phyloP scores from a whole-genome alignment of 805 yeast species.

The Helenozyma rhizophorensis region DNA sequence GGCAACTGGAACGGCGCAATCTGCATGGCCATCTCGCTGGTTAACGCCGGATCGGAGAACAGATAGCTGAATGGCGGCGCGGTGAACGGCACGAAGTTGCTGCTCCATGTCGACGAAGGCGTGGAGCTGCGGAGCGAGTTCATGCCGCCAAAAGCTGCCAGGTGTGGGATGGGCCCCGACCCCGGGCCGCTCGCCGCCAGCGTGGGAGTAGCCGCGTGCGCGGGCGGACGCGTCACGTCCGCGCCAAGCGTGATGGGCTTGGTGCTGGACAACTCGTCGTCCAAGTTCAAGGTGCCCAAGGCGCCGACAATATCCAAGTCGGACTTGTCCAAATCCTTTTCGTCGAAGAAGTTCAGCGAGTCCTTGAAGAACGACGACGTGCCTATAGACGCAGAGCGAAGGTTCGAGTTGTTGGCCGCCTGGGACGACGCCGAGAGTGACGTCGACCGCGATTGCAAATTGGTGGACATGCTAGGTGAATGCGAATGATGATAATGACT shows the following conservation, averaged over 20 bases:
- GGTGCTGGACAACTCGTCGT: constrained; percentile 25
- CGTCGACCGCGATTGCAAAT: constrained; percentile 20
- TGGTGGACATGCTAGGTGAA: constrained; percentile 14
- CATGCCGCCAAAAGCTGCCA: constrained; percentile 13
- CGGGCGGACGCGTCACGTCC: constrained; percentile 1
- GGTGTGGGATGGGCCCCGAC: constrained; percentile 1
- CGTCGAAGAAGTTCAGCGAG: constrained; percentile 20
- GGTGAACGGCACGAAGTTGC: constrained; percentile 27
- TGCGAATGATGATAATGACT: constrained; percentile 4
- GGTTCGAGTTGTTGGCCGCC: constrained; percentile 3
- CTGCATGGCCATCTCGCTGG: constrained; percentile 15
- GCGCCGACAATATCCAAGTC: constrained; percentile 47
- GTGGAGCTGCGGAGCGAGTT: constrained; percentile 26
- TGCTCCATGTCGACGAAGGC: constrained; percentile 35
- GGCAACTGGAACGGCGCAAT: constrained; percentile 25
- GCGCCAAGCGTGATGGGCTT: too few species aligned
- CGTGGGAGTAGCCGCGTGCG: constrained; percentile 1
- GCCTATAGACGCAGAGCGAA: constrained; percentile 21
- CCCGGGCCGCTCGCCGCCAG: constrained; percentile 1
- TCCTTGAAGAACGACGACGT: constrained; percentile 10
- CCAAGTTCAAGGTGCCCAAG: constrained; percentile 42
- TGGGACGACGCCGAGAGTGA: constrained; percentile 13
- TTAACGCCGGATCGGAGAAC: constrained; percentile 9
- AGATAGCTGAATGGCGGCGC: constrained; percentile 34
- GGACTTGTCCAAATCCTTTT: constrained; percentile 12